Evolutionary conservation across 2,329 filamentous ascomycete species (phyloP).

Genomic region (Colletotrichum acutatum): DNA sequence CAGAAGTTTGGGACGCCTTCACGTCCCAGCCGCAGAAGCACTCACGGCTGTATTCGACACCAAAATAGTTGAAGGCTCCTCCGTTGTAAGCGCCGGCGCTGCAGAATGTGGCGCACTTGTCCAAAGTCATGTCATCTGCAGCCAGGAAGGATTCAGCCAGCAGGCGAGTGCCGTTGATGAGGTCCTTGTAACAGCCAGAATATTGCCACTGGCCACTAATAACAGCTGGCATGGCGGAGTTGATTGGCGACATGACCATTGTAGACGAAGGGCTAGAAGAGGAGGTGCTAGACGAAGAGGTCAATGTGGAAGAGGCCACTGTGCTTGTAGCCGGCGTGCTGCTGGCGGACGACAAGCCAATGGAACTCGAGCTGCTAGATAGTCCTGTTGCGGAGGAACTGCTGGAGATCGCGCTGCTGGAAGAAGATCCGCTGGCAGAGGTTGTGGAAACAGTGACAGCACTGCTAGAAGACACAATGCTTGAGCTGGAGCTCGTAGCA

Average conservation of each 20-base stretch:
- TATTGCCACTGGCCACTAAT: conserved; percentile 38
- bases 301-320: conserved; percentile 10
- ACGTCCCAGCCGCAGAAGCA: conserved; percentile 39
- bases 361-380: background rate
- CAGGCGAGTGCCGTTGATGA: conserved; percentile 36
- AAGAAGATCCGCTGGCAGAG: background rate
- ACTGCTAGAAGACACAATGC: conserved; percentile 29
- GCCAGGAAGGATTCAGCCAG: conserved; percentile 31
- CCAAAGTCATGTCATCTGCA: conserved; percentile 38
- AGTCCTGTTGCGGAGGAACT: background rate
- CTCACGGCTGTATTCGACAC: conserved; percentile 39
- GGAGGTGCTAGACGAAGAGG: conserved; percentile 15
- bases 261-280: conserved; percentile 25
- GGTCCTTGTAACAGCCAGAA: conserved; percentile 40
- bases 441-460: background rate
- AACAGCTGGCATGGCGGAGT: conserved; percentile 31
- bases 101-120: conserved; percentile 41
- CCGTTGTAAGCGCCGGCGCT: conserved; percentile 32
- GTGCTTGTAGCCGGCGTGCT: conserved; percentile 32
- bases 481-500: conserved; percentile 16
- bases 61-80: conserved; percentile 41
- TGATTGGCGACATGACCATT: conserved; percentile 28
- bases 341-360: conserved; percentile 9
- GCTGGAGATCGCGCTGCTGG: background rate
- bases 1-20: conserved; percentile 25